Percentiles rank a stretch among this genome's conserved stretches.
phyloP scores from a whole-genome alignment of 2,329 filamentous ascomycete genomes.

The Penicillium italicum region DNA sequence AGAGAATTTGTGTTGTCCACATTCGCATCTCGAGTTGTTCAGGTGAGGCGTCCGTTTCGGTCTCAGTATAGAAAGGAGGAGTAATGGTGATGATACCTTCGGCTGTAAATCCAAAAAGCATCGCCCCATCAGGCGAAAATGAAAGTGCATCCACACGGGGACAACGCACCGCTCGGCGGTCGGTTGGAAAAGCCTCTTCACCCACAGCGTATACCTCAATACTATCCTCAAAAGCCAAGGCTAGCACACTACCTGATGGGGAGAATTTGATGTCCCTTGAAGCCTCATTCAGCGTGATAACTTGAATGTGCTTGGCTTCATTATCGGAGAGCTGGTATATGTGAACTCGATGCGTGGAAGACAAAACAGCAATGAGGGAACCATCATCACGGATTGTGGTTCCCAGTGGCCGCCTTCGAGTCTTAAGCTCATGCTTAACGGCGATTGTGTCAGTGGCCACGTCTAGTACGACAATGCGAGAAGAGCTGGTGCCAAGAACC shows the following conservation, averaged over 20 bases:
- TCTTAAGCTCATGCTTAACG: conserved; percentile 75
- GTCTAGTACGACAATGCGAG: conserved; percentile 75
- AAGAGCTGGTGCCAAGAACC: conserved; percentile 78
- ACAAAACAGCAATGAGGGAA: conserved; percentile 71
- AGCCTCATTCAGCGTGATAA: conserved; percentile 72
- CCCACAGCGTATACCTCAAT: conserved; percentile 80
- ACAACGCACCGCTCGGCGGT: conserved; percentile 73
- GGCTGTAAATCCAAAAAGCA: conserved; percentile 71
- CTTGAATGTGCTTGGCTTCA: conserved; percentile 68
- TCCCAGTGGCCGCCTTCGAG: conserved; percentile 69
- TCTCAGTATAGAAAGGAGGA: conserved; percentile 70
- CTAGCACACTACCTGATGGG: conserved; percentile 75
- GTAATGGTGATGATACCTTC: conserved; percentile 72
- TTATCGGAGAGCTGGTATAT: conserved; percentile 68
- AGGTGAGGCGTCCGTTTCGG: conserved; percentile 48
- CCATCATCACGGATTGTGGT: conserved; percentile 78
- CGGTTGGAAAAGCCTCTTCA: conserved; percentile 59
- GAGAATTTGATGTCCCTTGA: conserved; percentile 77
- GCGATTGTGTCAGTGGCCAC: conserved; percentile 57
- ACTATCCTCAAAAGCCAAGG: conserved; percentile 80
- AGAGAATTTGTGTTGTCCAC: conserved; percentile 83
- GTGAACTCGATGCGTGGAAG: conserved; percentile 78
- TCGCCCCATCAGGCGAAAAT: conserved; percentile 74
- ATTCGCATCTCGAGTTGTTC: conserved; percentile 66
- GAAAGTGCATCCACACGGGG: conserved; percentile 68